Evolutionary conservation across 208 protist species (phyloP).

Genomic region (Trypanosoma mega): DNA sequence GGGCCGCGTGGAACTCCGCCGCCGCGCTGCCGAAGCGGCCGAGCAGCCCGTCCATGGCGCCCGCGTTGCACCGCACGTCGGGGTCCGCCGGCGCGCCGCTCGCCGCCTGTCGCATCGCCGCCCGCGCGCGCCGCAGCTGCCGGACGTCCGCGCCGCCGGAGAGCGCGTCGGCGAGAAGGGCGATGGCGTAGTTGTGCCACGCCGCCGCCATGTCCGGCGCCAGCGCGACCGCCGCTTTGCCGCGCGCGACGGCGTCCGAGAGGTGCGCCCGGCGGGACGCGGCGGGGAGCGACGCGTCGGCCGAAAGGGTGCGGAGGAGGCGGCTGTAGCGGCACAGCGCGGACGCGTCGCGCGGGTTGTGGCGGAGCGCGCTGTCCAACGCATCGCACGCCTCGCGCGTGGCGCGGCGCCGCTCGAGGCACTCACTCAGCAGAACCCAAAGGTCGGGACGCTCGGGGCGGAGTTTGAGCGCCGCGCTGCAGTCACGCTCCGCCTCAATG

Average conservation of each 20-base stretch:
- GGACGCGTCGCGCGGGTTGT: slow-evolving; percentile 36
- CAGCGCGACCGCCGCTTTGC: slow-evolving; percentile 47
- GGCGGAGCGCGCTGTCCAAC: slow-evolving; percentile 63
- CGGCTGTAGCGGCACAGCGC: slow-evolving; percentile 85
- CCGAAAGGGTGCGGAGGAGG: slow-evolving; percentile 72
- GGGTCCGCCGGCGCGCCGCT: slow-evolving; percentile 40
- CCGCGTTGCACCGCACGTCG: slow-evolving; percentile 83
- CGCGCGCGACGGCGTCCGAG: slow-evolving; percentile 54
- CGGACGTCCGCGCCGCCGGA: slow-evolving; percentile 46
- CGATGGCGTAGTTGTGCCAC: slow-evolving; percentile 71
- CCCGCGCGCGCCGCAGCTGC: slow-evolving; percentile 40
- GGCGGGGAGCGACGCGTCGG: slow-evolving; percentile 38
- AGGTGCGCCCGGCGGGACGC: slow-evolving; percentile 47
- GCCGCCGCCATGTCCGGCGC: slow-evolving; percentile 53
- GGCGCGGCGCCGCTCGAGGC: slow-evolving; percentile 67
- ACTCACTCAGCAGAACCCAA: slow-evolving; percentile 83
- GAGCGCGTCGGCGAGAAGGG: slow-evolving; percentile 64
- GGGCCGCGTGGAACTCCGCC: slow-evolving; percentile 46
- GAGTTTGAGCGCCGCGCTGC: slow-evolving; percentile 76
- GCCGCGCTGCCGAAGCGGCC: slow-evolving; percentile 67
- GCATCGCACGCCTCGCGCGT: slow-evolving; percentile 76
- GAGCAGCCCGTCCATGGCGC: slow-evolving; percentile 63
- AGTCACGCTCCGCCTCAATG: slow-evolving; percentile 69
- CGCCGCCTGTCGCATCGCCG: slow-evolving; percentile 69
- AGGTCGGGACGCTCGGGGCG: slow-evolving; percentile 38